A percentile compares a stretch with the other conserved stretches of the same genome.
These are phyloP conservation scores for Globisporangium mamillatum DNA, from an alignment of 352 stramenopile species.

Conservation along the genomic window DNA sequence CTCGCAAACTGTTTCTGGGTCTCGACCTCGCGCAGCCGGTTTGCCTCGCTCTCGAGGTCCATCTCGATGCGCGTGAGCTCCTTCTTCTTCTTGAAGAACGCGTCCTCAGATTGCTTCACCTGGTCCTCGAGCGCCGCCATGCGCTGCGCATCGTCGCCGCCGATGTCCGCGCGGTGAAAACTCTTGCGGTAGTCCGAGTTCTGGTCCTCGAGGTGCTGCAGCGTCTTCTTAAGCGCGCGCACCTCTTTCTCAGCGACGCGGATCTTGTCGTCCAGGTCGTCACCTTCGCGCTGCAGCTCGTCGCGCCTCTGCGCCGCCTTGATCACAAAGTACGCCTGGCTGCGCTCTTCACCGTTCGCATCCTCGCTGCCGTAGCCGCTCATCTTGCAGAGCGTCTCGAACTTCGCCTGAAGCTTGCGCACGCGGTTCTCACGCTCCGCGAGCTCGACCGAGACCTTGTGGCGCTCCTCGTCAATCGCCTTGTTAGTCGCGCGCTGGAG, in stretches of 20 bases:
- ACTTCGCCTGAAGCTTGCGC: conserved; percentile 92
- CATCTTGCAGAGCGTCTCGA: conserved; percentile 88
- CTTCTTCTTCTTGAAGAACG: conserved; percentile 93
- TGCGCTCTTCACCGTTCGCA: conserved; percentile 75
- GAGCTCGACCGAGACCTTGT: conserved; percentile 92
- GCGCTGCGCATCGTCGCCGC: conserved; percentile 80
- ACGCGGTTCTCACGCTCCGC: conserved; percentile 84
- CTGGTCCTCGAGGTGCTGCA: conserved; percentile 89
- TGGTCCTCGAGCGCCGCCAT: conserved; percentile 88
- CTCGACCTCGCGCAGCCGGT: conserved; percentile 67
- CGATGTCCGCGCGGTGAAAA: conserved; percentile 90
- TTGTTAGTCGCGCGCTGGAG: conserved; percentile 89
- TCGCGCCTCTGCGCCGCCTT: conserved; percentile 93
- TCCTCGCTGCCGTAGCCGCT: conserved; percentile 65
- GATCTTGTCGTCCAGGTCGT: conserved; percentile 95
- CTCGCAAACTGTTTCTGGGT: conserved; percentile 60
- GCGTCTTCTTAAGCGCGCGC: conserved; percentile 89
- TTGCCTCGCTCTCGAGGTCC: conserved; percentile 71
- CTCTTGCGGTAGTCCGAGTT: conserved; percentile 95
- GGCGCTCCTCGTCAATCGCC: conserved; percentile 90
- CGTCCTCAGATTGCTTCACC: conserved; percentile 81
- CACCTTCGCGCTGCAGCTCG: conserved; percentile 93
- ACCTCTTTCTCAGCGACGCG: conserved; percentile 92
- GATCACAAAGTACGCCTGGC: conserved; percentile 95
- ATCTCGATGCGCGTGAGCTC: conserved; percentile 90